Percentiles rank a stretch among this genome's conserved stretches.
Evolutionary conservation across 2,329 filamentous ascomycete genomes (phyloP).

Genomic region (Paramyrothecium roridum): DNA sequence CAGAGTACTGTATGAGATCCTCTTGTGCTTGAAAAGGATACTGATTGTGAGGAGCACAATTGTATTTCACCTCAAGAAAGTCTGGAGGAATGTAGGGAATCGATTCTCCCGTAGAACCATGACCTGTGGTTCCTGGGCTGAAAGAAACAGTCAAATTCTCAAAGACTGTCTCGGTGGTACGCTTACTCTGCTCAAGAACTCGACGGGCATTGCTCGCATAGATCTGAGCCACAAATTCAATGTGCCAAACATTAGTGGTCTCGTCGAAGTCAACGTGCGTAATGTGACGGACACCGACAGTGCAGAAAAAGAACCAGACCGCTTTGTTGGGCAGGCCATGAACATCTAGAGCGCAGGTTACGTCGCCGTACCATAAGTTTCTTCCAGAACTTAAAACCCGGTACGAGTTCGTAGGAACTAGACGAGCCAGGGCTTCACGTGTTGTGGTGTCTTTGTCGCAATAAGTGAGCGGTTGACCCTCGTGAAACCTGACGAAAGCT

Average conservation of each 20-base stretch:
- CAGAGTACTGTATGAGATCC: too few species aligned
- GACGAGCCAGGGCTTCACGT: slow-evolving; percentile 2
- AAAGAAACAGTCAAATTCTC: background rate
- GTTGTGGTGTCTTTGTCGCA: background rate
- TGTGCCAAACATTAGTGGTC: background rate
- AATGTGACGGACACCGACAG: slow-evolving; percentile 8
- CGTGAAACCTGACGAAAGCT: background rate
- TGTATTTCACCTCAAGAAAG: background rate
- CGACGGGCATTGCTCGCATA: background rate
- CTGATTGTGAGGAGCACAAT: background rate
- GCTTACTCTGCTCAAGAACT: background rate
- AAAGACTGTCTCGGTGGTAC: background rate
- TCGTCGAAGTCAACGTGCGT: background rate
- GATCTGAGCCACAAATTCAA: slow-evolving; percentile 13
- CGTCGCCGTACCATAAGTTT: background rate
- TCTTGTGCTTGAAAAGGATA: background rate
- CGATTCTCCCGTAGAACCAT: background rate
- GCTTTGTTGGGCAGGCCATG: slow-evolving; percentile 10
- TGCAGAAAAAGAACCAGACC: slow-evolving; percentile 16
- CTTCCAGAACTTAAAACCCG: background rate
- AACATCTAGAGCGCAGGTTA: slow-evolving; percentile 11
- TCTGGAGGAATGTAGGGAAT: background rate
- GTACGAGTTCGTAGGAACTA: slow-evolving; percentile 11
- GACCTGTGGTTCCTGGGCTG: background rate
- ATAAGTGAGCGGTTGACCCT: background rate